Conservation (phyloP, 352 stramenopile genomes). For the Halophytophthora polymorphica region DNA sequence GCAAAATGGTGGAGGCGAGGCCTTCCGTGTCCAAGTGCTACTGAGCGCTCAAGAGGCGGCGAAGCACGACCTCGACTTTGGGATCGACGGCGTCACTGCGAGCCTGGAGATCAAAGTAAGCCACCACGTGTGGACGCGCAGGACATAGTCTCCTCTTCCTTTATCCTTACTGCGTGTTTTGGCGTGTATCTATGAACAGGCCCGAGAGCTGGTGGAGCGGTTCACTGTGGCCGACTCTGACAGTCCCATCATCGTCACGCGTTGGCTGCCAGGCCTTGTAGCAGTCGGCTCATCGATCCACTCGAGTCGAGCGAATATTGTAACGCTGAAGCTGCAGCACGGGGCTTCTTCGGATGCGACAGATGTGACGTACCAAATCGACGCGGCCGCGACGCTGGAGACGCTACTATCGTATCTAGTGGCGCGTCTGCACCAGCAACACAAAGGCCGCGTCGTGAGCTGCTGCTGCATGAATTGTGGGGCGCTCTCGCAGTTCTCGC, state of each 20-base stretch:
- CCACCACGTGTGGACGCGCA: neutral
- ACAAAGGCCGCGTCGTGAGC: constrained; percentile 31
- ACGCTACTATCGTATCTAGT: constrained; percentile 41
- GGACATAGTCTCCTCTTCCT: neutral
- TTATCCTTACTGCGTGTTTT: neutral
- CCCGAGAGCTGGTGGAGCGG: constrained; percentile 48
- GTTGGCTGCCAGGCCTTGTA: constrained; percentile 47
- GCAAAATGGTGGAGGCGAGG: constrained; percentile 20
- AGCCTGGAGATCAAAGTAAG: constrained; percentile 62
- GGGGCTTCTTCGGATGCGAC: constrained; percentile 19
- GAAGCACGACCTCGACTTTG: constrained; percentile 54
- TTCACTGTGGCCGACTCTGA: constrained; percentile 34
- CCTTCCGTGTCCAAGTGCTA: constrained; percentile 40
- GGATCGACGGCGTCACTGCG: constrained; percentile 60
- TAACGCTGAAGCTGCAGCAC: constrained; percentile 44
- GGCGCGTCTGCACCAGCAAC: constrained; percentile 41
- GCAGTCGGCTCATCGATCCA: constrained; percentile 55
- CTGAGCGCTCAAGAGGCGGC: constrained; percentile 60
- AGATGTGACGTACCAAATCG: constrained; percentile 63
- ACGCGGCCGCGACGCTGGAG: constrained; percentile 28
- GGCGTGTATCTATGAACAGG: constrained; percentile 15
- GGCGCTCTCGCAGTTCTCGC: constrained; percentile 50
- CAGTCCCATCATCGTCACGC: constrained; percentile 34
- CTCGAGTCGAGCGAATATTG: constrained; percentile 47
- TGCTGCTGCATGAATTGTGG: constrained; percentile 62